Evolutionary conservation across 345 rosid species (phyloP).

Genomic region (Rhodamnia argentea): DNA sequence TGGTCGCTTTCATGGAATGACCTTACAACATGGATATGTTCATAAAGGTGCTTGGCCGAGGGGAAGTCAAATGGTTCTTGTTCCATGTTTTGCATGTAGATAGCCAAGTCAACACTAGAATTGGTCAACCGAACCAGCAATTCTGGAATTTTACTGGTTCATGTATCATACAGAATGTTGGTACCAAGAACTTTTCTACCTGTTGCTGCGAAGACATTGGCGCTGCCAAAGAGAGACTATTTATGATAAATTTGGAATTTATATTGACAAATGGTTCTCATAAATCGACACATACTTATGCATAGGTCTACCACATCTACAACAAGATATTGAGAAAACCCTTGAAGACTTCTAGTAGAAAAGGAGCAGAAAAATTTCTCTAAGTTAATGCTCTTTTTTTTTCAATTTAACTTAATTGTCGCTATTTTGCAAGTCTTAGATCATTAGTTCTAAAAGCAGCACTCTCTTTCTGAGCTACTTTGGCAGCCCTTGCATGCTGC

Average conservation of each 20-base stretch:
- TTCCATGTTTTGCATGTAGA: background rate
- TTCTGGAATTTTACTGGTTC: background rate
- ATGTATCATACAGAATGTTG: background rate
- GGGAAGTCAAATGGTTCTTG: background rate
- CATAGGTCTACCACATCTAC: background rate
- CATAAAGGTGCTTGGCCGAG: background rate
- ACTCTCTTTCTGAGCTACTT: background rate
- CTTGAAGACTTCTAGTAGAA: background rate
- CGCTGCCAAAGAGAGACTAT: background rate
- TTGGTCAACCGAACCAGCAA: background rate
- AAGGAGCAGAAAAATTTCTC: background rate
- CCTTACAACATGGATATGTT: background rate
- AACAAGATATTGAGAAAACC: background rate
- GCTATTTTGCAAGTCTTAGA: background rate
- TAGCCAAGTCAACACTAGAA: background rate
- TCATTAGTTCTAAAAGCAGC: background rate
- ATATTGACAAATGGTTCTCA: background rate
- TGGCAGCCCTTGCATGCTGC: background rate
- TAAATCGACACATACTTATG: background rate
- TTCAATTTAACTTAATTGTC: background rate
- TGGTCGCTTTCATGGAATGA: background rate
- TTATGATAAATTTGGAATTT: background rate
- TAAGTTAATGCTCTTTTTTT: background rate
- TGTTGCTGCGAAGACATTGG: background rate
- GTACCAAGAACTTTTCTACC: background rate